These are phyloP conservation scores for Fraxinus baroniana DNA, from an alignment of 305 asterid genomes.

Conservation along the genomic window DNA sequence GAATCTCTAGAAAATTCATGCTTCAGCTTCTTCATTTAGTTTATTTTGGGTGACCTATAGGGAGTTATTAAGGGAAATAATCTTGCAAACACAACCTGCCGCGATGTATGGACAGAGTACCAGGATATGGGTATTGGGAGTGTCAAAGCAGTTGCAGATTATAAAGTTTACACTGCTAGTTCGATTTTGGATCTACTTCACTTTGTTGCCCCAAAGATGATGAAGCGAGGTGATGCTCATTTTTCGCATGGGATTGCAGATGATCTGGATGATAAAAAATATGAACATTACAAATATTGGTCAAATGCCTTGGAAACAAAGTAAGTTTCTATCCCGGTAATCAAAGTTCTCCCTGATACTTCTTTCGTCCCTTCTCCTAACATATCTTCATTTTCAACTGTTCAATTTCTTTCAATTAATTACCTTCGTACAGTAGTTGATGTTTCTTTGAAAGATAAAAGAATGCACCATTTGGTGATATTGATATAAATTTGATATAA, in stretches of 20 bases:
- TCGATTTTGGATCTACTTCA: slow-evolving; percentile 65
- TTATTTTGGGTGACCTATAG: slow-evolving; percentile 32
- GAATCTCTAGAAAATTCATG: neutral
- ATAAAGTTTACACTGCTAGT: slow-evolving; percentile 59
- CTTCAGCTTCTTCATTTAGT: slow-evolving; percentile 2
- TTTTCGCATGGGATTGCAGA: slow-evolving; percentile 77
- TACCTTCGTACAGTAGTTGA: neutral
- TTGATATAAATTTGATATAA: neutral
- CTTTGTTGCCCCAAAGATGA: slow-evolving; percentile 87
- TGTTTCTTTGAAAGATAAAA: neutral
- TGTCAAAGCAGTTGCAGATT: slow-evolving; percentile 60
- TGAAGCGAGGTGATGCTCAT: slow-evolving; percentile 78
- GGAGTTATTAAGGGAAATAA: slow-evolving; percentile 61
- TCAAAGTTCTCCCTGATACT: neutral
- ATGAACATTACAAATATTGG: slow-evolving; percentile 74
- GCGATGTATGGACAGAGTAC: slow-evolving; percentile 80
- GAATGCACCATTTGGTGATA: neutral
- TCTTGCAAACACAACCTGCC: slow-evolving; percentile 57
- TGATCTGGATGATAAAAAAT: slow-evolving; percentile 55
- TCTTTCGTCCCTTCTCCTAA: slow-evolving; percentile 4
- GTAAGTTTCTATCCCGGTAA: slow-evolving; percentile 36
- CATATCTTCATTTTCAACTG: neutral
- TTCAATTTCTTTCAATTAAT: neutral
- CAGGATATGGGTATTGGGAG: slow-evolving; percentile 70
- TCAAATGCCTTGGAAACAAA: slow-evolving; percentile 83